Evolutionary conservation across 805 yeast species (phyloP), one percentile per base, ranked within the genome.

Genomic region (Candida andamanensis): DNA sequence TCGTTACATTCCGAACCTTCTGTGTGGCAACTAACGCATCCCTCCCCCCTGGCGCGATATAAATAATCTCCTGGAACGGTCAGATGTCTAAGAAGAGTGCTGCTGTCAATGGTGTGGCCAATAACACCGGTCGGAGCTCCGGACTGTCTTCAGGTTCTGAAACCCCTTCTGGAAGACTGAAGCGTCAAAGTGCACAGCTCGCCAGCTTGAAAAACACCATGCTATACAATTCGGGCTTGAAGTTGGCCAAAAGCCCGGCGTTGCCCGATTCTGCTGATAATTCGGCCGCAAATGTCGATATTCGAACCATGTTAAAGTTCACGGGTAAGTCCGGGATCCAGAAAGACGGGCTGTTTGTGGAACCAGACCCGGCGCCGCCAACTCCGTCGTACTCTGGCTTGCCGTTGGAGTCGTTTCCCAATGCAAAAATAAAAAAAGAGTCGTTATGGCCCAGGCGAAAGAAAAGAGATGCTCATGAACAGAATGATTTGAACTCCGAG

Each of bases 331-430:
- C 13, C 26, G 12, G 13, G 14, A 22, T 6, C 24, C 3, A 10
- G 17, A 15, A 15, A 4, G n/a, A 4, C 5, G 30, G 28, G 4
- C 28, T 15, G 18, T 74, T 77, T 55, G 52, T 61, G 14, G 92
- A 85, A 45, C 87, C 89, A 2, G 67, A 64, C 12, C 52, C 67
- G 20, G 70, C 75, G 1, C 70, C 65, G 22, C 76, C 81, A 0
- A 52, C 60, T 8, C 77, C 84, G 25, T 68, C 72, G 8, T 75
- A 76, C 23, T 80, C 90, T 0, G 95, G 96, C 2, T 64, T 76
- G 24, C 81, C 92, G 3, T 56, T 86, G 33, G 85, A 76, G 41
- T 67, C 74, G n/a, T 67, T 69, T 5, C 95, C 95, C 6, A 72
- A 76, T 12, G 55, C 64, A 3, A 79, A 74, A 46, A 59, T 74